Percentiles rank a stretch among this genome's conserved stretches.
These are phyloP conservation scores for Veloporphyrellus conicus DNA, from an alignment of 1,284 basidiomycete species.

Conservation along the genomic window DNA sequence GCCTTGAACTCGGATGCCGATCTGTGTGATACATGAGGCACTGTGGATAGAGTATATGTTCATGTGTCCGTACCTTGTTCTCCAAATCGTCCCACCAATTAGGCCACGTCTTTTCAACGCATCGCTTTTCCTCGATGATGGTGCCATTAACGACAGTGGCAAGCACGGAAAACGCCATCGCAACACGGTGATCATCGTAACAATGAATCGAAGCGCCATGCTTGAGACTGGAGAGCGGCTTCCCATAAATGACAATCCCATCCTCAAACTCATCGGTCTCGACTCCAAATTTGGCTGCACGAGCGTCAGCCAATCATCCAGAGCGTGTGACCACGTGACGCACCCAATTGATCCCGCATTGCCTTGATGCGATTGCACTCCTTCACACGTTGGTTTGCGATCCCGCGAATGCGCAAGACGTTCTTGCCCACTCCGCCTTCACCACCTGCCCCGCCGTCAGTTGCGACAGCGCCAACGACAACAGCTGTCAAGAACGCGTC, in stretches of 20 bases:
- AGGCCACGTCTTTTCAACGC: slow-evolving; percentile 99
- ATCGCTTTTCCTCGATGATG: slow-evolving; percentile 91
- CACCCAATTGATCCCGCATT: slow-evolving; percentile 93
- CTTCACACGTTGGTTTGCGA: slow-evolving; percentile 98
- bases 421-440: slow-evolving; percentile 30
- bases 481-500: slow-evolving; percentile 97
- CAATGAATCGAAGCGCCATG: slow-evolving; percentile 80
- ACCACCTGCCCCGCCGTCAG: slow-evolving; percentile 36
- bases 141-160: slow-evolving; percentile 72
- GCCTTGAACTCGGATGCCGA: slow-evolving; percentile 86
- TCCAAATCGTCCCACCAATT: slow-evolving; percentile 99
- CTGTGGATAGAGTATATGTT: not conserved
- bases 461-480: slow-evolving; percentile 84
- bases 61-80: slow-evolving; percentile 63
- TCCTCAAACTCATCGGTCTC: slow-evolving; percentile 90
- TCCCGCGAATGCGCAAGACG: slow-evolving; percentile 84
- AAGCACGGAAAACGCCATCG: slow-evolving; percentile 96
- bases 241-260: slow-evolving; percentile 88
- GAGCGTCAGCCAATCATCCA: slow-evolving; percentile 1
- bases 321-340: not conserved
- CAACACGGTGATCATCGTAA: slow-evolving; percentile 98
- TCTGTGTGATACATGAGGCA: slow-evolving; percentile 44
- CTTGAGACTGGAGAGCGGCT: slow-evolving; percentile 58
- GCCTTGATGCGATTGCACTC: slow-evolving; percentile 97
- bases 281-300: slow-evolving; percentile 87